Conservation (phyloP, 1,284 basidiomycete genomes). For the Taiwanofungus camphoratus region DNA sequence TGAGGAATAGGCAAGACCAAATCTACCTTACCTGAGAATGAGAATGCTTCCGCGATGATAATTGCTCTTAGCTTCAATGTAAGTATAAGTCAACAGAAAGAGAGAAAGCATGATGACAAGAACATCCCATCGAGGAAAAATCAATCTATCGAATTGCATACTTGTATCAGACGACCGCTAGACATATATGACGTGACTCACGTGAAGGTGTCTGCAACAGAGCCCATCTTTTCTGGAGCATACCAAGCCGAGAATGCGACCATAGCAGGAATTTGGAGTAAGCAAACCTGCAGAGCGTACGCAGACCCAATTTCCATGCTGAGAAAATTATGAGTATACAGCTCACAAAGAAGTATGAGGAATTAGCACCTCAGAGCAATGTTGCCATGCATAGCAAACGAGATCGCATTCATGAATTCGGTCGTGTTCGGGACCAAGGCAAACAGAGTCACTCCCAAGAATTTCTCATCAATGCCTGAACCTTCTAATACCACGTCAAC, state of each 20-base stretch:
- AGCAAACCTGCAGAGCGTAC: slow-evolving; percentile 96
- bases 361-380: slow-evolving; percentile 81
- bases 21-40: slow-evolving; percentile 65
- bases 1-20: background rate
- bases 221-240: slow-evolving; percentile 76
- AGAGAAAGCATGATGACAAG: slow-evolving; percentile 91
- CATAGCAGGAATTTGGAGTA: slow-evolving; percentile 98
- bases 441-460: slow-evolving; percentile 94
- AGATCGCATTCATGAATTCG: slow-evolving; percentile 99
- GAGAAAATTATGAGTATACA: slow-evolving; percentile 2
- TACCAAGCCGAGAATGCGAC: slow-evolving; percentile 97
- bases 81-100: slow-evolving; percentile 98
- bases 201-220: slow-evolving; percentile 86
- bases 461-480: slow-evolving; percentile 97
- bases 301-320: slow-evolving; percentile 99
- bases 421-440: slow-evolving; percentile 98
- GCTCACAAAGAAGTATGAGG: background rate
- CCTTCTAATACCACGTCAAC: slow-evolving; percentile 93
- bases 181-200: slow-evolving; percentile 33
- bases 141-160: slow-evolving; percentile 53
- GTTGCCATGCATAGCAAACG: slow-evolving; percentile 97
- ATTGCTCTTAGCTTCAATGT: slow-evolving; percentile 97
- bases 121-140: slow-evolving; percentile 99
- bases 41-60: slow-evolving; percentile 94
- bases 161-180: slow-evolving; percentile 5